phyloP scores from a whole-genome alignment of 2,329 filamentous ascomycete genomes.

The Aspergillus brasiliensis region DNA sequence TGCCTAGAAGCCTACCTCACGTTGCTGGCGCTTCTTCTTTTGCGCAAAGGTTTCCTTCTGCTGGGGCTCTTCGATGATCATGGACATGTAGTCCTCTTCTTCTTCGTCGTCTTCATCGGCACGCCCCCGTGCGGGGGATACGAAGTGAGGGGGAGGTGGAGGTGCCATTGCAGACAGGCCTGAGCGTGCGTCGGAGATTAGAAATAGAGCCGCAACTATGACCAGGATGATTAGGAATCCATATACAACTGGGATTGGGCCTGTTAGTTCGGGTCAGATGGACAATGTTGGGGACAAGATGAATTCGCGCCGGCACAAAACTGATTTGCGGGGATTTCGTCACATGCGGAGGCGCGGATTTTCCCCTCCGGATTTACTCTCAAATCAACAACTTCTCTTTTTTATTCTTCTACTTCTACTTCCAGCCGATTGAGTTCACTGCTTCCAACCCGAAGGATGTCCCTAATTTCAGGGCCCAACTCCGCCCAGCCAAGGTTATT shows the following conservation, averaged over 20 bases:
- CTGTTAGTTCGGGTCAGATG: background rate
- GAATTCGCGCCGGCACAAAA: too few species aligned
- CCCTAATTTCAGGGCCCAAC: too few species aligned
- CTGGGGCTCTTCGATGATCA: slow-evolving; percentile 75
- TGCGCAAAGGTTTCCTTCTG: slow-evolving; percentile 66
- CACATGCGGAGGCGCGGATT: slow-evolving; percentile 5
- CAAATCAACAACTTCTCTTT: too few species aligned
- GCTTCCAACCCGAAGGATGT: too few species aligned
- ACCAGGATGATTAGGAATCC: too few species aligned
- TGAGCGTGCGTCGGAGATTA: background rate
- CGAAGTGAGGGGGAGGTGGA: slow-evolving; percentile 7
- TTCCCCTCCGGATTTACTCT: background rate
- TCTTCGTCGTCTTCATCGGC: slow-evolving; percentile 58
- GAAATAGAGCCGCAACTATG: background rate
- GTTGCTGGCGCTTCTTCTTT: slow-evolving; percentile 56
- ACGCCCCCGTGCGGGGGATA: slow-evolving; percentile 13
- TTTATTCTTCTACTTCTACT: background rate
- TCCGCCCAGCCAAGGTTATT: too few species aligned
- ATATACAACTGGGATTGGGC: background rate
- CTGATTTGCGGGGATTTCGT: background rate
- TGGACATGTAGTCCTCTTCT: slow-evolving; percentile 96
- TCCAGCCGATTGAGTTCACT: background rate
- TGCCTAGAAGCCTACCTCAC: slow-evolving; percentile 42
- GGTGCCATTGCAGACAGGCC: slow-evolving; percentile 6
- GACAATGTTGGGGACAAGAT: background rate